Evolutionary conservation across 495 filamentous ascomycete genomes (phyloP).

Genomic region (Bacidia gigantensis): DNA sequence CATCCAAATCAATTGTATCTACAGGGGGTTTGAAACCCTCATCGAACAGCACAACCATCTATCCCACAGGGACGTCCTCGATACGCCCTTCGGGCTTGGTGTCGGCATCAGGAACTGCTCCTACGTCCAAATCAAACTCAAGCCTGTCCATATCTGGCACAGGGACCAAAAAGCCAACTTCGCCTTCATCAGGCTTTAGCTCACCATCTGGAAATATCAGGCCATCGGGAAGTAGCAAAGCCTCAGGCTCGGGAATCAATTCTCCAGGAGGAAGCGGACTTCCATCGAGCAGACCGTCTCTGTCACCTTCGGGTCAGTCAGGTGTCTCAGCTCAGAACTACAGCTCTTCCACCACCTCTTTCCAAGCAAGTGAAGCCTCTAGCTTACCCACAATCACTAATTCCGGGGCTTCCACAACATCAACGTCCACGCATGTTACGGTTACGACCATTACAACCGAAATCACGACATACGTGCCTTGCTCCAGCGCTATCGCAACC

Average conservation of each 20-base stretch:
- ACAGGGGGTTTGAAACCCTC: not conserved
- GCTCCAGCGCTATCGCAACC: constrained; percentile 23
- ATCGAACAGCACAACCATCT: constrained; percentile 1
- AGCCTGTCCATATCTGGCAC: not conserved
- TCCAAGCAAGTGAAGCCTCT: not conserved
- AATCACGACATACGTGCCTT: constrained; percentile 22
- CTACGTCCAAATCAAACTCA: not conserved
- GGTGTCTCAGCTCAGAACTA: not conserved
- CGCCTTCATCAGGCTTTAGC: not conserved
- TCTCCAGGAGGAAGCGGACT: not conserved
- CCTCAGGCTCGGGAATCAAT: not conserved
- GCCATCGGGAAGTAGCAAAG: not conserved
- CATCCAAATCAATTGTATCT: not conserved
- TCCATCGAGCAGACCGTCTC: not conserved
- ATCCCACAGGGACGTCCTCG: not conserved
- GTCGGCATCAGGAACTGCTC: not conserved
- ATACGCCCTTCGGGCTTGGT: not conserved
- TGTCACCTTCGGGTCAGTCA: not conserved
- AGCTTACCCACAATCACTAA: constrained; percentile 1
- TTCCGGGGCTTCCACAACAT: not conserved
- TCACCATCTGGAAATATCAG: not conserved
- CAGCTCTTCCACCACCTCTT: not conserved
- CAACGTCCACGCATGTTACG: not conserved
- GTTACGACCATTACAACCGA: constrained; percentile 12
- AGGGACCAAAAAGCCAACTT: not conserved